Evolutionary conservation across 2,329 filamentous ascomycete genomes (phyloP), one percentile per base, ranked within the genome.

Genomic region (Curvularia sp.): DNA sequence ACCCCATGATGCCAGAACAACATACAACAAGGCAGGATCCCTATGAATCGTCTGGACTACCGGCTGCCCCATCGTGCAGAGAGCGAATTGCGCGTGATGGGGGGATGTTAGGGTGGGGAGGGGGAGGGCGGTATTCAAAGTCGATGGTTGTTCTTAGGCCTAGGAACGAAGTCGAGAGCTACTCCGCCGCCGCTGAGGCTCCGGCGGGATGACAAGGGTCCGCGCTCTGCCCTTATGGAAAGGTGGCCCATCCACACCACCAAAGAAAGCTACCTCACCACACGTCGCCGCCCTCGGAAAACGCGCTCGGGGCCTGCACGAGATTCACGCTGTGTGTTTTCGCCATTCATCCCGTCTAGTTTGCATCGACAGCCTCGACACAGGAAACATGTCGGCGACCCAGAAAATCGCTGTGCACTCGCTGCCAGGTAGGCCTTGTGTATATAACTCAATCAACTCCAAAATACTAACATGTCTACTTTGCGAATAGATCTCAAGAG

Each of bases 1-100:
- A 28, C 22, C 30, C 20, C n/a, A 20, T 31, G 39, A 50, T 33
- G 54, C 33, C 35, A 35, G 47, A 18, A 28, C 5, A 53, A 79
- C 91, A 76, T 83, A 98, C 95, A 99, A 97, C 66, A 99, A 85
- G 81, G 97, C 93, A 74, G 95, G 94, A 90, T 99, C 96, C 86
- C 95, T 82, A 82, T 96, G 91, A 86, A 99, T 97, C 83, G 93
- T 95, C 84, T 99, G 95, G 69, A 92, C 89, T 66, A 90, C 86
- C 67, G 90, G 84, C 82, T 95, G 89, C 71, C 90, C 90, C 94
- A 98, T 98, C 52, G 65, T 81, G 74, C 64, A 50, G 55, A 62
- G 53, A 60, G 60, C 60, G 56, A 55, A 57, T 54, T 63, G 66
- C 57, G 61, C 42, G 51, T 47, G 60, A 46, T 57, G 51, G 49